Evolutionary conservation across 208 protist species (phyloP), one percentile per base, ranked within the genome.

Genomic region (Trypanosomatidae sp.): DNA sequence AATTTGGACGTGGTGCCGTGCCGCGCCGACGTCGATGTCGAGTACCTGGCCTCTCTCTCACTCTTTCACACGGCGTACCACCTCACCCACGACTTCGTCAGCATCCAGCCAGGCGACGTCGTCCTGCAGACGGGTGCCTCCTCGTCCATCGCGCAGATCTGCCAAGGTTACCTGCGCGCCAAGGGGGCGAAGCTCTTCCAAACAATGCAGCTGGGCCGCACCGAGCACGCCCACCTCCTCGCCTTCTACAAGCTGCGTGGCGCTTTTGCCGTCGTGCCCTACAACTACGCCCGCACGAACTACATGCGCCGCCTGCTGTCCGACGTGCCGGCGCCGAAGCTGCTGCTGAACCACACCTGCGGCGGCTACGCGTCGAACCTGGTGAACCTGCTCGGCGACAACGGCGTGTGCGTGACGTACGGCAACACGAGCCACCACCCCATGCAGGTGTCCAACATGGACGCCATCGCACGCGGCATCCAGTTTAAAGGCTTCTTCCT

Each of bases 51-150:
- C 56, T 87, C 91, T 0, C 84, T 99, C 13, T 96, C 93, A 1
- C 93, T 99, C 33, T 99, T 99, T 69, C 94, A 96, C 79, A 99
- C 98, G 15, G 98, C 98, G 13, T 97, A 98, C 72, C 88, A 98
- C 67, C 81, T 99, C 77, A 93, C 99, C 9, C 80, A 97, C 62
- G 92, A 98, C 79, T 99, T 99, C 77, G 97, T 93, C n/a, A 82
- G 80, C 59, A 86, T 99, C 5, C 91, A 99, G 77, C 87, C 90
- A 12, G 89, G 89, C 79, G 89, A 95, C 69, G 91, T 96, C 6
- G 91, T 95, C 25, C 86, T 95, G 53, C 90, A 96, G 60, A 94
- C 91, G 0, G 93, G 93, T 9, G 93, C 93, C 39, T 88, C 86
- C n/a, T 95, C 93, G 50, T 89, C 88, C 17, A 74, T 97, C 52